Conservation (phyloP, 768 basidiomycete species). For the Rhodotorula diobovata region DNA sequence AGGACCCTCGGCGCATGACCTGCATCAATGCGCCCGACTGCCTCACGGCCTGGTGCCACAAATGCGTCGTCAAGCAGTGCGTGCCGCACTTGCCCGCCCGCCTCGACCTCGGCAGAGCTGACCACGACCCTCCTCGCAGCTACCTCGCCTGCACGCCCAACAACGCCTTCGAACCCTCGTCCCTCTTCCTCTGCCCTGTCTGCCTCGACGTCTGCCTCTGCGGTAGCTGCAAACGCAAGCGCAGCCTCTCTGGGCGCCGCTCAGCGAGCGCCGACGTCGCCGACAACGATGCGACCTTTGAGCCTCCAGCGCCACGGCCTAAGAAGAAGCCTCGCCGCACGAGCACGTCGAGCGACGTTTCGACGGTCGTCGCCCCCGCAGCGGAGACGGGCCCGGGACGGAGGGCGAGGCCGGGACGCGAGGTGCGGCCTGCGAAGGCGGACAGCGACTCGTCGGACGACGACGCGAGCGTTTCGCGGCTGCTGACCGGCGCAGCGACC, state of each 20-base stretch:
- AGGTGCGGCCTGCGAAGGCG: not conserved
- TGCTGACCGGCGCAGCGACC: not conserved
- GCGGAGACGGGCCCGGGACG: not conserved
- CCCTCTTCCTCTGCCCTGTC: slow-evolving; percentile 19
- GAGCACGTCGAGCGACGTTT: not conserved
- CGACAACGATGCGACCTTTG: not conserved
- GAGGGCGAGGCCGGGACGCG: not conserved
- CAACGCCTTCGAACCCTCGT: not conserved
- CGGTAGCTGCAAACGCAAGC: slow-evolving; percentile 11
- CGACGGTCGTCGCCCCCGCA: not conserved
- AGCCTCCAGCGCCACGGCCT: not conserved
- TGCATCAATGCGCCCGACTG: slow-evolving; percentile 26
- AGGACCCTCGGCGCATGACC: slow-evolving; percentile 20
- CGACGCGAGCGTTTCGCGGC: not conserved
- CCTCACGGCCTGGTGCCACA: slow-evolving; percentile 26
- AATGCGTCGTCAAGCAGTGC: slow-evolving; percentile 25
- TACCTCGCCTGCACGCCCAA: slow-evolving; percentile 18
- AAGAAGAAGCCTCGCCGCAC: not conserved
- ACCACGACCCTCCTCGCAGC: not conserved
- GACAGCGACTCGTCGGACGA: not conserved
- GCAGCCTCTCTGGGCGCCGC: not conserved
- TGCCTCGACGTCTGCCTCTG: slow-evolving; percentile 17
- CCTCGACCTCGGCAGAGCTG: not conserved
- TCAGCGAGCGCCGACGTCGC: not conserved
- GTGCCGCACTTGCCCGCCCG: not conserved